Base-by-base conservation (phyloP, 2,329 filamentous ascomycete species). In the Cytospora schulzeri region DNA sequence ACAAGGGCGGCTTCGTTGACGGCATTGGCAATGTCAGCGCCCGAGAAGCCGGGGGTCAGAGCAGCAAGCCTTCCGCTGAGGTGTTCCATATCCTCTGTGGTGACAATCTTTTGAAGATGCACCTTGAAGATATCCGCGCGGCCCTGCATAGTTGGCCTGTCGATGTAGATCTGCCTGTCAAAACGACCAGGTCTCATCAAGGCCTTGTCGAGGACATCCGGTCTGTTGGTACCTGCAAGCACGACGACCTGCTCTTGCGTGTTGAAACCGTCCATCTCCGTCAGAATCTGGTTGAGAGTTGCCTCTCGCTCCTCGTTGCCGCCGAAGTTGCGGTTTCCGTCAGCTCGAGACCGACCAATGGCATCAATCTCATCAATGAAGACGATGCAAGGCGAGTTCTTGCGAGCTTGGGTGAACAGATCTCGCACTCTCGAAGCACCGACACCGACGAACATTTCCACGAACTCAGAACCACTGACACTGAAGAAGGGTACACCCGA, bases 281-380 rank as follows among this genome's bases (percentile, higher is more conserved):
- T 99, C 61, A 99, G 82, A 67, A 99, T 98, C 79, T 99, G 95
- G 78, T 99, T 99, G 31, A 99, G 88, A 0, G 95, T 99, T 56
- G 91, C 92, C 79, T 99, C 95, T 67, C 95, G 90, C 80, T 99
- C 95, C 74, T 99, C 95, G 73, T 98, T 98, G 67, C 95, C 95
- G 68, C 94, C 93, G 48, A 92, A 92, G 15, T 80, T 79, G 55
- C 73, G 72, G 69, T 89, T 90, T 41, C 89, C 87, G 74, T 97
- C 96, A 26, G 89, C 84, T 79, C 95, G 88, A 62, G 94, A 91
- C 75, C 93, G 92, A 71, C 95, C 95, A 72, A 99, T 97, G 64
- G 95, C 95, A 76, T 99, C 95, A 71, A 99, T 99, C 78, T 99
- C 95, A 75, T 99, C 95, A 70, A 99, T 98, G 82, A 99, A 99